phyloP scores from a whole-genome alignment of 768 basidiomycete genomes.

The Suillus americanus region DNA sequence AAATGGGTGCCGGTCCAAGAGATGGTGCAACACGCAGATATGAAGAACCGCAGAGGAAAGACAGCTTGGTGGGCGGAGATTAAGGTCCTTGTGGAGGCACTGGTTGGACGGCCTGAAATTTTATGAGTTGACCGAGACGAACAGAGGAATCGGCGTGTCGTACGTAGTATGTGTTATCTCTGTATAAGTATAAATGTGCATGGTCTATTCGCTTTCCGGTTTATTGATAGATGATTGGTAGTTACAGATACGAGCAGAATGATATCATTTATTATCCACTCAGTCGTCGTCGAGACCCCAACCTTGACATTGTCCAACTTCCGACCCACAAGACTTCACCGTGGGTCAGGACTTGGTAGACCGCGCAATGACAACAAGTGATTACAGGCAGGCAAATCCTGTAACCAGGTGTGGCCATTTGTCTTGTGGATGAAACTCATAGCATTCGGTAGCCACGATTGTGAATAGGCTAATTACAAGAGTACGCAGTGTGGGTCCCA shows the following conservation, averaged over 20 bases:
- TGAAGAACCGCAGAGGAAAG: constrained; percentile 84
- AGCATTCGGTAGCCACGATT: background rate
- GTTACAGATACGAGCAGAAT: background rate
- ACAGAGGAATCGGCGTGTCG: background rate
- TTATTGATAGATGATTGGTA: background rate
- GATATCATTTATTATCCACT: background rate
- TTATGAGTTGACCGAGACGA: constrained; percentile 20
- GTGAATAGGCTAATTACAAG: background rate
- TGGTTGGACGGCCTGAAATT: constrained; percentile 67
- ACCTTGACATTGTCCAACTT: background rate
- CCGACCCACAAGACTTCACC: background rate
- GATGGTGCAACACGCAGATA: constrained; percentile 85
- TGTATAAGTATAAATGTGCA: background rate
- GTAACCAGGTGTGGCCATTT: background rate
- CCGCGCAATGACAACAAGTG: background rate
- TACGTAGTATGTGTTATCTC: background rate
- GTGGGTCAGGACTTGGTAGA: background rate
- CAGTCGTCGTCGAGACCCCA: background rate
- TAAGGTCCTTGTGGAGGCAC: constrained; percentile 68
- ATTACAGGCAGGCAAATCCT: background rate
- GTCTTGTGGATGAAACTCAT: background rate
- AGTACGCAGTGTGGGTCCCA: background rate
- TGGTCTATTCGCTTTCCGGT: background rate
- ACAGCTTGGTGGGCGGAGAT: constrained; percentile 74
- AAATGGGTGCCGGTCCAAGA: constrained; percentile 83